Base-by-base conservation (phyloP, 306 rosid species). In the Medicago lupulina region DNA sequence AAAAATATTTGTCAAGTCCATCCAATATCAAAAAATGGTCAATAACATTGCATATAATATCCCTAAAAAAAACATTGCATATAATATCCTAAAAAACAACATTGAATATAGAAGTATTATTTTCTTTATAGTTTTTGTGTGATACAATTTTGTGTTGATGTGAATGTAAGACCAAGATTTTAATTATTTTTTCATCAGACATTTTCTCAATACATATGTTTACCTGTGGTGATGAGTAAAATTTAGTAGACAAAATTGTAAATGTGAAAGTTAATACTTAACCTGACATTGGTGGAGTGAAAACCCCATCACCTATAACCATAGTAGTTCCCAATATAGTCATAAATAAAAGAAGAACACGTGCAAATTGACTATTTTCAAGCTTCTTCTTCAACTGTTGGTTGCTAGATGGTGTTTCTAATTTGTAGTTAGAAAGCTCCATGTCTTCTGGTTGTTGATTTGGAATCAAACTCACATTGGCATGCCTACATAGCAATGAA, bases 241-340 rank as follows among this genome's bases (percentile, higher is more conserved):
- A 44, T 44, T 44, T 44, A 44, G 1, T 11, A 44, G 49, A 44
- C 6, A 44, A 0, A 28, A 28, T 4, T 44, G 4, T 44, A 44
- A 12, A 44, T 12, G 1, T 64, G 4, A 64, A 38, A 38, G 28
- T 4, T 38, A 38, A 39, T 9, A 38, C 8, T 39, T 40, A 43
- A 87, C 96, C 91, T 54, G 97, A 85, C 38, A 89, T 87, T 25
- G 83, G 49, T 10, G 96, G 97, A 62, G 93, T 91, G 17, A 91
- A 86, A 83, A 89, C 55, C 1, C 92, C 97, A 8, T 91, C 93
- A 63, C 93, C 93, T 16, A 90, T 90, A 6, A 87, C 93, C 96
- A 87, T 87, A 6, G 91, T 82, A 67, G 96, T 84, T 25, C 89
- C 91, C 67, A 73, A 28, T 38, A 87, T 84, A 57, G 91, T 62